A percentile compares a stretch with the other conserved stretches of the same genome.
Evolutionary conservation across 2,329 filamentous ascomycete genomes (phyloP).

Genomic region (Alternaria dauci): DNA sequence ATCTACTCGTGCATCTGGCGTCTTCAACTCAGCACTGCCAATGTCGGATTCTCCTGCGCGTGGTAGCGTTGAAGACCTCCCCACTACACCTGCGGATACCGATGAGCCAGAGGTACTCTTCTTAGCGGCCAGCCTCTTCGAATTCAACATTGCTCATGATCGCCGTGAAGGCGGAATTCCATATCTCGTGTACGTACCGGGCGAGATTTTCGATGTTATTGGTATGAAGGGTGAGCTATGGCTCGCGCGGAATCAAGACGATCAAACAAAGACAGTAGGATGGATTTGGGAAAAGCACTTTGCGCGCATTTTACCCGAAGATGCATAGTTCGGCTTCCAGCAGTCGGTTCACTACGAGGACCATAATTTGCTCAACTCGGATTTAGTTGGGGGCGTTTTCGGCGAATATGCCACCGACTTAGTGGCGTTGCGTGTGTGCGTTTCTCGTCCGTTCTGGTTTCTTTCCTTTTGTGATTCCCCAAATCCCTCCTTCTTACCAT

Average conservation of each 20-base stretch:
- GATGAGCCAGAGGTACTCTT: slow-evolving; percentile 80
- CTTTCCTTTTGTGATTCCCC: slow-evolving; percentile 29
- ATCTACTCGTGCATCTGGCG: slow-evolving; percentile 69
- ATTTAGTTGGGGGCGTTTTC: slow-evolving; percentile 4
- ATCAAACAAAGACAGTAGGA: slow-evolving; percentile 77
- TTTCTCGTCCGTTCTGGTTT: not conserved
- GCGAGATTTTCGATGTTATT: slow-evolving; percentile 78
- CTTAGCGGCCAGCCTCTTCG: slow-evolving; percentile 90
- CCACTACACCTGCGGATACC: slow-evolving; percentile 53
- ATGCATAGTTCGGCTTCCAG: slow-evolving; percentile 25
- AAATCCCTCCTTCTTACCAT: slow-evolving; percentile 6
- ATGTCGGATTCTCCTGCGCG: slow-evolving; percentile 66
- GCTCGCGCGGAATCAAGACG: slow-evolving; percentile 97
- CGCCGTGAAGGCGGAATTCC: slow-evolving; percentile 94
- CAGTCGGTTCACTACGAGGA: not conserved
- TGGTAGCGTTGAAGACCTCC: slow-evolving; percentile 34
- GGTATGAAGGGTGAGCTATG: slow-evolving; percentile 97
- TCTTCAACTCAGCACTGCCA: slow-evolving; percentile 89
- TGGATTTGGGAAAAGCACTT: slow-evolving; percentile 99
- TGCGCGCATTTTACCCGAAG: slow-evolving; percentile 53
- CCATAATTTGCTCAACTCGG: slow-evolving; percentile 5
- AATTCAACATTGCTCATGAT: slow-evolving; percentile 94
- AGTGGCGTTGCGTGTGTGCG: slow-evolving; percentile 1
- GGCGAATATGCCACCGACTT: not conserved
- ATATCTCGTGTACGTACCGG: slow-evolving; percentile 93